phyloP scores from a whole-genome alignment of 116 monocot species.

The Zostera marina region DNA sequence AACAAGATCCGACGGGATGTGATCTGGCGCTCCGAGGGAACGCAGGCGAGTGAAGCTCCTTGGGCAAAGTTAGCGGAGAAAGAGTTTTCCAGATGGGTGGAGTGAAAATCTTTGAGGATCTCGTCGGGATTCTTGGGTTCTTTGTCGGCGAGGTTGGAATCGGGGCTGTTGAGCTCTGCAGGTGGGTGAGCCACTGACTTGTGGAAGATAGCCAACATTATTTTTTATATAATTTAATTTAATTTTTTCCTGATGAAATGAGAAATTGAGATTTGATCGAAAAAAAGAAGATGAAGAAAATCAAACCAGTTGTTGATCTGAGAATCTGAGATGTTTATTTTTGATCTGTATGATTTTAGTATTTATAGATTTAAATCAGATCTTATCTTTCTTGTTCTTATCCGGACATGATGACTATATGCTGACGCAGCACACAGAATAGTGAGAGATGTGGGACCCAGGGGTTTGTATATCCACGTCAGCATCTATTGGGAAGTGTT shows the following conservation, averaged over 20 bases:
- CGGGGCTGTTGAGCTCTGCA: slow-evolving; percentile 67
- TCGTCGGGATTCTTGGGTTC: slow-evolving; percentile 44
- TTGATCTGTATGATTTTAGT: no score
- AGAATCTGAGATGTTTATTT: no score
- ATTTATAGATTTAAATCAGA: no score
- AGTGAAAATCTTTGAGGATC: slow-evolving; percentile 49
- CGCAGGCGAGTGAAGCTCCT: slow-evolving; percentile 63
- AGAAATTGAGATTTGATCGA: not conserved
- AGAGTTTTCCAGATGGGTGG: slow-evolving; percentile 15
- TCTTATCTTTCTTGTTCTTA: no score
- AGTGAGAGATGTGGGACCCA: no score
- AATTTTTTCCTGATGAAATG: not conserved
- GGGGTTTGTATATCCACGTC: no score
- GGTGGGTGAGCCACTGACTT: slow-evolving; percentile 62
- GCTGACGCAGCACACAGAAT: no score
- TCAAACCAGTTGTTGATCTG: no score
- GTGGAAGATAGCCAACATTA: slow-evolving; percentile 76
- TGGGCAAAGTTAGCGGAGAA: slow-evolving; percentile 50
- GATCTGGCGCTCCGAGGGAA: slow-evolving; percentile 15
- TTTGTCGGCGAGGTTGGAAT: slow-evolving; percentile 9
- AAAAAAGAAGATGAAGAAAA: no score
- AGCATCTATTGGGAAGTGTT: no score
- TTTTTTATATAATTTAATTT: not conserved
- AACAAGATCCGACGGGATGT: slow-evolving; percentile 21
- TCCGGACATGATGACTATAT: no score